Evolutionary conservation across 441 rosid genomes (phyloP), one percentile per base, ranked within the genome.

Genomic region (Erodium texanum): DNA sequence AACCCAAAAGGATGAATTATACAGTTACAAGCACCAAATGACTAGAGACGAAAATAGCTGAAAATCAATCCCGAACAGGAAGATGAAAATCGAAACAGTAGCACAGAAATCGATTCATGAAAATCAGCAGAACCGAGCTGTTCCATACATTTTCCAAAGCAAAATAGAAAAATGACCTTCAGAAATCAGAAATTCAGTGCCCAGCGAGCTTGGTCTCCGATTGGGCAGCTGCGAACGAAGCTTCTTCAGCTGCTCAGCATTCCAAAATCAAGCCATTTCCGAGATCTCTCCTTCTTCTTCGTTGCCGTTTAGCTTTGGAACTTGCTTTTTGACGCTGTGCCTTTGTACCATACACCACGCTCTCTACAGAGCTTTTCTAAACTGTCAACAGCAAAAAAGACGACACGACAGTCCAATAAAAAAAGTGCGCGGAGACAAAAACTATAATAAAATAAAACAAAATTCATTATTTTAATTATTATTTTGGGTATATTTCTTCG

Each of bases 261-360:
- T 50, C 7, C 58, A 50, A 22, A 56, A 54, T 54, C 61, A 54
- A 19, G 23, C 61, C 61, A 54, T 54, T 54, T 54, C 22, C 61
- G 61, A 54, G 24, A 54, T 54, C 59, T 52, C 59, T 52, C 59
- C 59, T 52, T 52, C 61, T 19, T 54, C 29, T 27, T 4, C 61
- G 61, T 18, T 1, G 22, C 61, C 5, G 61, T 54, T 54, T 54
- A 23, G 4, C 58, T 54, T 7, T 54, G 54, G 61, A 6, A 20
- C 24, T 54, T 54, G 61, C 61, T 54, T 54, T 54, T 18, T 54
- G 11, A 20, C 58, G 5, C 58, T 50, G 56, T 16, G 23, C 22
- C 7, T 54, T 54, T 18, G 59, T 19, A 54, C 61, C 15, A 7
- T 16, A 27, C 29, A 4, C 29, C 29, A 27, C 29, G 29, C 29